Conservation (phyloP, 345 rosid species). For the Turnera subulata region DNA sequence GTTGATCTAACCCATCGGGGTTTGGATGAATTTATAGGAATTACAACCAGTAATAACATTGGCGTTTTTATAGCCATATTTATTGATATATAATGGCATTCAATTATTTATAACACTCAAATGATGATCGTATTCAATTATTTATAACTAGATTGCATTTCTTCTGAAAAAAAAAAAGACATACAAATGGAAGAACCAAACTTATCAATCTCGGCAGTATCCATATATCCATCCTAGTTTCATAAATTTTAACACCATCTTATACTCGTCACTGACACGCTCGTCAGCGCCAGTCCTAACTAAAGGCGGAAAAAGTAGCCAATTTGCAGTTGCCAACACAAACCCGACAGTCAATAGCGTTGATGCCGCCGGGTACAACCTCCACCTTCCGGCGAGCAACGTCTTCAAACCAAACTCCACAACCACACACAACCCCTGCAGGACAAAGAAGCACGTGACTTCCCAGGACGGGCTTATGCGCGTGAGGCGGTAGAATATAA, state of each 20-base stretch:
- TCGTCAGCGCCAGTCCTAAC: slow-evolving; percentile 14
- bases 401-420: slow-evolving; percentile 28
- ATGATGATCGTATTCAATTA: too few relatives aligned
- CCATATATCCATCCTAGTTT: too few relatives aligned
- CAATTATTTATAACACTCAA: too few relatives aligned
- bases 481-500: slow-evolving; percentile 18
- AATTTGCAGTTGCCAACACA: slow-evolving; percentile 25
- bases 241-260: slow-evolving; percentile 7
- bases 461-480: slow-evolving; percentile 33
- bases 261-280: slow-evolving; percentile 16
- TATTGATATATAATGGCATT: too few relatives aligned
- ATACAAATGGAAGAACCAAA: too few relatives aligned
- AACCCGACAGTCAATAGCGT: slow-evolving; percentile 30
- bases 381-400: slow-evolving; percentile 7
- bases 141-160: too few relatives aligned
- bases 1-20: too few relatives aligned
- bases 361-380: slow-evolving; percentile 19
- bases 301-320: slow-evolving; percentile 42
- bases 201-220: too few relatives aligned
- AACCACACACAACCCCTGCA: slow-evolving; percentile 35
- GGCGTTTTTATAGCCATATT: too few relatives aligned
- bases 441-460: slow-evolving; percentile 28
- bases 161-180: too few relatives aligned
- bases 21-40: too few relatives aligned
- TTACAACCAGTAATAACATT: too few relatives aligned